Conservation (phyloP, 805 yeast genomes). For the Torulaspora franciscae region DNA sequence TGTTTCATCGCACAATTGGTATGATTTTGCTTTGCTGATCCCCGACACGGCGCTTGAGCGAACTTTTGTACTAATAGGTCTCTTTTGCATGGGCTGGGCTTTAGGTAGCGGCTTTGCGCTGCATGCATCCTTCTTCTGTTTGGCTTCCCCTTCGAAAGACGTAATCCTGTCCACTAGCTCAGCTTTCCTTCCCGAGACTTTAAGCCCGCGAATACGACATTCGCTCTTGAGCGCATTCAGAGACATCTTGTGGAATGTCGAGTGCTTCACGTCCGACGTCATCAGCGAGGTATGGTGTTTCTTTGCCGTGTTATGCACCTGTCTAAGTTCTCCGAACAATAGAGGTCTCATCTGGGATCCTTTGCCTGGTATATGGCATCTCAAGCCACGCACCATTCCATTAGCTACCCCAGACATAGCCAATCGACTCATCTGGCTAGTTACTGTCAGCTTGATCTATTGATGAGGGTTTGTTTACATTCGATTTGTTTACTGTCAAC, state of each 20-base stretch:
- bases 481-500: background rate
- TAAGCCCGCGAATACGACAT: conserved; percentile 55
- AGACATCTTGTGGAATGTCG: conserved; percentile 38
- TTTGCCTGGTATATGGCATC: background rate
- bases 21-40: background rate
- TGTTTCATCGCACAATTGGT: background rate
- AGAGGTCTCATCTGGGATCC: background rate
- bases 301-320: conserved; percentile 6
- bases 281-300: conserved; percentile 6
- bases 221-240: conserved; percentile 52
- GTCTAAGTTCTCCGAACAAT: background rate
- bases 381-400: background rate
- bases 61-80: background rate
- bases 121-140: background rate
- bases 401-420: background rate
- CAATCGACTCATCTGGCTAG: background rate
- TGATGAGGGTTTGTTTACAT: conserved; percentile 1
- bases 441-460: background rate
- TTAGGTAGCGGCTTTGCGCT: too few relatives aligned
- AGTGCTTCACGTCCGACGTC: conserved; percentile 7
- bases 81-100: background rate
- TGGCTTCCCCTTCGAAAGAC: conserved; percentile 3
- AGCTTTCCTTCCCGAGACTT: conserved; percentile 55
- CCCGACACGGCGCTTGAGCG: background rate
- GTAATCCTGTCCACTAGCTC: conserved; percentile 43